Percentiles rank a stretch among this genome's conserved stretches.
These are phyloP conservation scores for Chalciporus pseudorubinellus DNA, from an alignment of 768 basidiomycete genomes.

Conservation along the genomic window DNA sequence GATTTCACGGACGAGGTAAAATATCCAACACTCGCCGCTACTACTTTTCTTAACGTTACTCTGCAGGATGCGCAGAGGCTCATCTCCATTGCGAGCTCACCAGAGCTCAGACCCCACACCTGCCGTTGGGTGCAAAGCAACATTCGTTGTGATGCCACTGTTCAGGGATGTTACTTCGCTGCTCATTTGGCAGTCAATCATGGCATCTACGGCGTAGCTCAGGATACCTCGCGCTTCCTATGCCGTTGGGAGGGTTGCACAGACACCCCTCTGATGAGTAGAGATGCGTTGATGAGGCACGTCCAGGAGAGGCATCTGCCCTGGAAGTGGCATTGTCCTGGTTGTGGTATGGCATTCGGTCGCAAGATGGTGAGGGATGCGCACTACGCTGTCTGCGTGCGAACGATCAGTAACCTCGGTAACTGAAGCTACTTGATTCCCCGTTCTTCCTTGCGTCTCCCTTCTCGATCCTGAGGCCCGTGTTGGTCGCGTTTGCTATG, in stretches of 20 bases:
- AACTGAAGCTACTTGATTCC: background rate
- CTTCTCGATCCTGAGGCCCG: background rate
- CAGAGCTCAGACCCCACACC: conserved; percentile 23
- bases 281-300: conserved; percentile 22
- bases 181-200: conserved; percentile 21
- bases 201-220: conserved; percentile 12
- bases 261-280: conserved; percentile 17
- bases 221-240: conserved; percentile 7
- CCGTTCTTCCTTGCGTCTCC: background rate
- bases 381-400: conserved; percentile 16
- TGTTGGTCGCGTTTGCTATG: background rate
- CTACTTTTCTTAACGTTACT: conserved; percentile 7
- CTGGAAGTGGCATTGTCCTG: conserved; percentile 27
- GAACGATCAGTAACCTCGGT: background rate
- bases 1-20: conserved; percentile 31
- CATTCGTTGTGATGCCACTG: conserved; percentile 7
- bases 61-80: conserved; percentile 24
- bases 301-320: conserved; percentile 25
- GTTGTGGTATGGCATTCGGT: conserved; percentile 20
- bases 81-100: conserved; percentile 27
- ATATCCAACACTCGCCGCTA: background rate
- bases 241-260: conserved; percentile 27
- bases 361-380: conserved; percentile 16
- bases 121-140: conserved; percentile 23
- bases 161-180: conserved; percentile 19